A percentile compares a stretch with the other conserved stretches of the same genome.
These are phyloP conservation scores for Backusella tuberculispora DNA, from an alignment of 192 early-diverging fungal species.

Conservation along the genomic window DNA sequence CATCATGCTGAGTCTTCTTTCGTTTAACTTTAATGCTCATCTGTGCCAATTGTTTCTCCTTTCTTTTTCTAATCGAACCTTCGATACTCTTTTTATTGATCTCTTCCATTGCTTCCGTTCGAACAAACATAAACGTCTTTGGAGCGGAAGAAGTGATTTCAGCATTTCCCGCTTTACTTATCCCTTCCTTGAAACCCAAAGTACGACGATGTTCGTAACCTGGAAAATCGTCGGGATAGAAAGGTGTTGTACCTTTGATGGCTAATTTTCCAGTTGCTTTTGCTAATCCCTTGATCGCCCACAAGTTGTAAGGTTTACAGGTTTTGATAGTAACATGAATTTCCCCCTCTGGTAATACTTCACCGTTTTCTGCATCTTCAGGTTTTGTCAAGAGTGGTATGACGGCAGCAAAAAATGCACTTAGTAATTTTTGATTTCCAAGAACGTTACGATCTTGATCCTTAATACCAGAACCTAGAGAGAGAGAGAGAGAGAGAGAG, in stretches of 20 bases:
- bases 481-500: too few species aligned
- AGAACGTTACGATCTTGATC: conserved; percentile 86
- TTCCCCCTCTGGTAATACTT: conserved; percentile 47
- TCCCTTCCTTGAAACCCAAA: conserved; percentile 88
- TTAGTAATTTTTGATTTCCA: conserved; percentile 75
- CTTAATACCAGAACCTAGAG: conserved; percentile 82
- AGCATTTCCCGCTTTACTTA: conserved; percentile 73
- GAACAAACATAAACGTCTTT: conserved; percentile 75
- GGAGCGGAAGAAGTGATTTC: conserved; percentile 74
- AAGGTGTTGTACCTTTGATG: conserved; percentile 60
- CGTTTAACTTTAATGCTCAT: conserved; percentile 18
- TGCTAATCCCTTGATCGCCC: conserved; percentile 84
- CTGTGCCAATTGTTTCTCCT: background rate
- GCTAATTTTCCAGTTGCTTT: conserved; percentile 62
- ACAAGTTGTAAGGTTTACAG: conserved; percentile 83
- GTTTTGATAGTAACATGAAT: conserved; percentile 88
- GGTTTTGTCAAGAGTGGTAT: conserved; percentile 51
- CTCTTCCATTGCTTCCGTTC: conserved; percentile 48
- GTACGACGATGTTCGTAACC: conserved; percentile 94
- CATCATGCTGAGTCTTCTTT: background rate
- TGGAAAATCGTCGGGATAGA: conserved; percentile 70
- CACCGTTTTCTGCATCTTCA: background rate
- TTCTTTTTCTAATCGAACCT: conserved; percentile 22
- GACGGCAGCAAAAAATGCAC: conserved; percentile 65
- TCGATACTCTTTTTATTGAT: conserved; percentile 41